A percentile compares a stretch with the other conserved stretches of the same genome.
Evolutionary conservation across 2,329 filamentous ascomycete species (phyloP).

Genomic region (Colletotrichum plurivorum): DNA sequence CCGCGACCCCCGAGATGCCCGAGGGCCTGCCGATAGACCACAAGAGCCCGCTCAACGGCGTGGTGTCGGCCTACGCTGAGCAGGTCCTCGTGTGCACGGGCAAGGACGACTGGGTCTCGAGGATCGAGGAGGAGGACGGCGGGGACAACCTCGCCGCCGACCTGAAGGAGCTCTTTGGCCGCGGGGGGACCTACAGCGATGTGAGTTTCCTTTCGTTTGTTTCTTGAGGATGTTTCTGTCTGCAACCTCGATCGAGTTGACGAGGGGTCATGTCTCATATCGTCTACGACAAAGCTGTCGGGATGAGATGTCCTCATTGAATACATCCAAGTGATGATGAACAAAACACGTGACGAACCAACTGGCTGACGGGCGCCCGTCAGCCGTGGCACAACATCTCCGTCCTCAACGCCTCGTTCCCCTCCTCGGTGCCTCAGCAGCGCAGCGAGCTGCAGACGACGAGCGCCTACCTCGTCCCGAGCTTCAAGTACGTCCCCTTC

Average conservation of each 20-base stretch:
- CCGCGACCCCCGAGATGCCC: conserved; percentile 75
- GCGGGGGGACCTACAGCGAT: conserved; percentile 76
- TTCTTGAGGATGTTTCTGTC: not conserved
- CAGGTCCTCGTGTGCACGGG: conserved; percentile 90
- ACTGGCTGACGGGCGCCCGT: conserved; percentile 49
- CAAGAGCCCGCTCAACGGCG: conserved; percentile 78
- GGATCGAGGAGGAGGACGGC: conserved; percentile 85
- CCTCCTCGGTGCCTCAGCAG: conserved; percentile 63
- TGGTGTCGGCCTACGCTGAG: conserved; percentile 83
- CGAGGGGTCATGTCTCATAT: too few species aligned
- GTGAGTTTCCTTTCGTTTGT: conserved; percentile 58
- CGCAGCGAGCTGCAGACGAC: conserved; percentile 64
- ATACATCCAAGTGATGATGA: not conserved
- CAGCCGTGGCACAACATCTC: conserved; percentile 89
- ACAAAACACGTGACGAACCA: not conserved
- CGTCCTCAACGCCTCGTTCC: conserved; percentile 82
- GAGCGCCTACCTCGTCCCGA: conserved; percentile 84
- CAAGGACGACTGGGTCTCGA: conserved; percentile 83
- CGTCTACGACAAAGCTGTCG: too few species aligned
- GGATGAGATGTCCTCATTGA: too few species aligned
- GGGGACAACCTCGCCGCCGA: conserved; percentile 78
- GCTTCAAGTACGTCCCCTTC: conserved; percentile 84
- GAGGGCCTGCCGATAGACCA: conserved; percentile 81
- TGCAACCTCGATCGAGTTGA: too few species aligned
- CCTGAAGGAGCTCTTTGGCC: conserved; percentile 78